Base-by-base conservation (phyloP, 495 filamentous ascomycete genomes). In the Xylaria scruposa region DNA sequence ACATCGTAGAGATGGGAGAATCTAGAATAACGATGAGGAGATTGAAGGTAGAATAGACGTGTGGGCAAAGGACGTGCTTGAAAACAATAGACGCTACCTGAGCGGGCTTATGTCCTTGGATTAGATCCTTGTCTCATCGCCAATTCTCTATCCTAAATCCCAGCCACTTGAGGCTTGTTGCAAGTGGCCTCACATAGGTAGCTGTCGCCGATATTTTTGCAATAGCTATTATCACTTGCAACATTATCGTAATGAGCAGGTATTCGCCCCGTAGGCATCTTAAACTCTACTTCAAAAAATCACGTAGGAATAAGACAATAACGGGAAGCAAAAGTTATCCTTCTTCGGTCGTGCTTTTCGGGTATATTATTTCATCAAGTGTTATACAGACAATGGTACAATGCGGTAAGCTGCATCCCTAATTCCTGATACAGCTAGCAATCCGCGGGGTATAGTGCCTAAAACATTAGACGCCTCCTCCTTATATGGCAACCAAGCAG, bases 381-480 rank as follows among this genome's bases (percentile, higher is more conserved):
- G 47, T 68, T 46, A 59, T 68, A 47, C 65, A 68, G 51, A 68
- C 33, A 33, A 21, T 42, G 9, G 67, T 68, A 68, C 67, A 68
- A 59, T 46, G 53, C 53, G 67, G 12, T 15, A 17, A 36, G 67
- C 67, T 60, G 40, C 21, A 68, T 31, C 56, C 65, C 49, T 51
- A 56, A 68, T 31, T 67, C 65, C 49, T 51, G 31, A 40, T 40
- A 26, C 65, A 67, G 49, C 65, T 54, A 67, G 56, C 33, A 42
- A 56, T 29, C 13, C 65, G 65, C 65, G 9, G 65, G 65, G 65
- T 67, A 67, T 67, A 56, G 49, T 67, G 24, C 33, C 65, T 42
- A 36, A 67, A 54, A 67, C 49, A 67, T 53, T 53, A 38, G 24
- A 44, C n/a, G n/a, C 49, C 36, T 67, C 49, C 36, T 67, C 36